Evolutionary conservation across 2,329 filamentous ascomycete species (phyloP).

Genomic region (Herpomyces periplanetae): DNA sequence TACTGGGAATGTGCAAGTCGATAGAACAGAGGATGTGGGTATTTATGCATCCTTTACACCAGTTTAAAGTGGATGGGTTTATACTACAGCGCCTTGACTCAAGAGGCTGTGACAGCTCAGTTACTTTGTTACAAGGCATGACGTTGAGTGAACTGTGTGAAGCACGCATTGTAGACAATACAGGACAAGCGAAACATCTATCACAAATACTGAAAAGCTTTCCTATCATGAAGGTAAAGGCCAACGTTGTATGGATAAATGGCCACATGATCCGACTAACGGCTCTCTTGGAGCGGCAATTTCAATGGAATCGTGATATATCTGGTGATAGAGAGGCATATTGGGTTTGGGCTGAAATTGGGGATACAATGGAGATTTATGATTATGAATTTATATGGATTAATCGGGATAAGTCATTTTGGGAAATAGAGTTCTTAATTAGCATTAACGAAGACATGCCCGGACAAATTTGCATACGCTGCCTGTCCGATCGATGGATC

Average conservation of each 20-base stretch:
- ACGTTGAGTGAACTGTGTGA: constrained; percentile 56
- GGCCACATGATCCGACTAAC: constrained; percentile 73
- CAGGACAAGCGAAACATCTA: constrained; percentile 45
- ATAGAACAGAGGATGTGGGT: constrained; percentile 90
- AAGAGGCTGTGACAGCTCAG: constrained; percentile 27
- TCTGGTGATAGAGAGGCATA: constrained; percentile 85
- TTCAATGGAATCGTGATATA: constrained; percentile 67
- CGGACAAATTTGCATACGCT: constrained; percentile 75
- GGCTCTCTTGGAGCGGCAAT: constrained; percentile 51
- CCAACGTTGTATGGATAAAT: constrained; percentile 78
- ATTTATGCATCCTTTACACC: constrained; percentile 67
- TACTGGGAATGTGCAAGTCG: constrained; percentile 71
- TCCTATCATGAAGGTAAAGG: constrained; percentile 56
- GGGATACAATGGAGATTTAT: constrained; percentile 83
- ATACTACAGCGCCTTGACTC: constrained; percentile 49
- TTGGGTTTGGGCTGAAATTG: constrained; percentile 97
- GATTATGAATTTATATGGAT: constrained; percentile 92
- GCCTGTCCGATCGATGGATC: constrained; percentile 78
- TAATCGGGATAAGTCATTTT: constrained; percentile 50
- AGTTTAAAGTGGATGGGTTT: constrained; percentile 58
- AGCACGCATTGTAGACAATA: constrained; percentile 68
- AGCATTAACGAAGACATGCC: constrained; percentile 69
- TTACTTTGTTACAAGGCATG: constrained; percentile 71
- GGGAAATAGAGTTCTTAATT: constrained; percentile 91
- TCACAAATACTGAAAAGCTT: constrained; percentile 53